Evolutionary conservation across 2,329 filamentous ascomycete species (phyloP), one percentile per base, ranked within the genome.

Genomic region (Elsinoe batatas): DNA sequence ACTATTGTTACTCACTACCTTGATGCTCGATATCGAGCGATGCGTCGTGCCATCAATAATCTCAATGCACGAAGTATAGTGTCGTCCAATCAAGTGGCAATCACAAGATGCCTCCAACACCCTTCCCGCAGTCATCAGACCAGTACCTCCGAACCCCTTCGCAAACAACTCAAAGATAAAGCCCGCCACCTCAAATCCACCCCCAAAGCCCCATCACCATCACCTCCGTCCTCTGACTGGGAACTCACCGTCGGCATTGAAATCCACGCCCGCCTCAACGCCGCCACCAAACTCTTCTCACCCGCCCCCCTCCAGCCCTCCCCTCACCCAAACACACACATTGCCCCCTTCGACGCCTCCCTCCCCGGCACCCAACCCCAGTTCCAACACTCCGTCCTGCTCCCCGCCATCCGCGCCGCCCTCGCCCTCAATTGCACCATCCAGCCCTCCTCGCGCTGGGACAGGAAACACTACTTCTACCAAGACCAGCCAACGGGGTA

Each of bases 381-480:
- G 32, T 93, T 98, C 65, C 91, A 97, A 71, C 79, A 77, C 30
- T 87, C 85, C 58, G 88, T 87, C 0, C 74, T 98, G 10, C 78
- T 97, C 36, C 93, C 93, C 3, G 93, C 93, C n/a, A 68, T 98
- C 13, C 83, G 93, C 58, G 91, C 91, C 15, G 91, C 93, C 0
- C 74, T 96, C 50, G 88, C 90, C 0, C 76, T 98, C 43, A 81
- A 85, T 57, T 97, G 93, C 70, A 73, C 83, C 1, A 79, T 97
- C 53, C 86, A 94, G 66, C 75, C 72, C 1, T 78, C 81, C 62
- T 95, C 90, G 69, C 82, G 81, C 54, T 98, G 96, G 72, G 93
- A 98, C 70, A 80, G 93, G 60, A 98, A 98, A 69, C 93, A 98
- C 71, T 98, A 98, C 72, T 97, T 98, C 71, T 95, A 96, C 75